Base-by-base conservation (phyloP, 805 yeast species). In the Wickerhamiella parazyma region DNA sequence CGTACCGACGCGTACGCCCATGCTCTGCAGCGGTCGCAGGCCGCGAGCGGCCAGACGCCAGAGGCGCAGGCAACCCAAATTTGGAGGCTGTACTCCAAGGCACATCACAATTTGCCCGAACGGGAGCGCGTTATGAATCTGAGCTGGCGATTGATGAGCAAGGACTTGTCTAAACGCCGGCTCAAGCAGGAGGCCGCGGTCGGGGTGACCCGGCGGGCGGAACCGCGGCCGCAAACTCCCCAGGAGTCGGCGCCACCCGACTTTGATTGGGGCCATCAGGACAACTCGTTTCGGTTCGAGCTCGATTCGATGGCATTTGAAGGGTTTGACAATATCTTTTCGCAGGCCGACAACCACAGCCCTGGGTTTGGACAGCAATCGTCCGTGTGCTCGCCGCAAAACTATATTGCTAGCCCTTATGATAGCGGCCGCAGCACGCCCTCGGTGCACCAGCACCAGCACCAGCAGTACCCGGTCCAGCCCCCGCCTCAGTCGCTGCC, bases 11-110 rank as follows among this genome's bases (percentile, higher is more conserved):
- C 25, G 11, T 39, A 39, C 36, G 17, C 28, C 16, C 33, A 31
- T 21, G 10, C 29, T 14, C 29, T 22, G 12, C 29, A 39, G 36
- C 21, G n/a, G 14, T 14, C 22, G 7, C 22, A 14, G 6, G 33
- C 26, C 6, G 21, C 14, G 16, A 14, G 36, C 18, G 14, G 9
- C n/a, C 31, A 24, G 18, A 33, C 21, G 19, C 18, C 16, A 4
- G 29, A 33, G n/a, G 28, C 20, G 10, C 38, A 41, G 19, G 68
- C 74, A 6, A 68, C 71, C 31, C 69, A 75, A 4, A 61, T 84
- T 18, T 86, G 94, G 94, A 76, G 76, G 55, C 72, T 86, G 78
- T 86, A 86, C 61, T 68, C 79, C 41, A 73, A 72, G 50, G 93
- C 94, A 12, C 75, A 74, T 50, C 77, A 82, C 9, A 69, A 78